Evolutionary conservation across 176 grass and related monocot genomes (phyloP), one percentile per base, ranked within the genome.

Genomic region (Carex pumila): DNA sequence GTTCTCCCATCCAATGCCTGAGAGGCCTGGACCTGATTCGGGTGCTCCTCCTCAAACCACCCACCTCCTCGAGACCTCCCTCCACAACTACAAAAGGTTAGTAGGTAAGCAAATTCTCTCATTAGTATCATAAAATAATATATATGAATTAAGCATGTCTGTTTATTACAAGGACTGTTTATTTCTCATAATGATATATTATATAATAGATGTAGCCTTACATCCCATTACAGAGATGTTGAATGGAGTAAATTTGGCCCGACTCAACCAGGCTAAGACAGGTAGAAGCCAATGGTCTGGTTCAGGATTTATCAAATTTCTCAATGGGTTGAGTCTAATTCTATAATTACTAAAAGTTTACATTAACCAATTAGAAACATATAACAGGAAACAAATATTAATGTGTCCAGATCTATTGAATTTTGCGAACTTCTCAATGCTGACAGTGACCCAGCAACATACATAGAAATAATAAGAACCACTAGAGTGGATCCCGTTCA

Each of bases 1-100:
- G 88, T 69, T 99, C 97, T 10, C 97, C 97, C 64, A 80, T 88
- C 97, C 97, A 99, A 31, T 87, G 41, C 83, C 90, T 15, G 54
- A 96, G 85, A 82, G 93, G 93, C 61, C 87, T 92, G 69, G 84
- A 82, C 12, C 81, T 87, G 39, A 91, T 87, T 87, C 97, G 88
- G 57, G 93, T 94, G 78, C 97, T 99, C 86, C 85, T 86, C 85
- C 93, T 91, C 30, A 95, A 64, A 65, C 91, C 97, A 79, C 74
- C 85, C 19, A 94, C 71, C 89, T 89, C 92, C 34, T 55, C 14
- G 65, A 90, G 81, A 49, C 87, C 97, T 57, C 61, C 91, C 84
- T 87, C 93, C 7, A 52, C 91, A 56, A 75, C 58, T 89, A 79
- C 65, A 84, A 29, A 84, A 81, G 76, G 41, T 5, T 71, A 18